Percentiles rank a stretch among this genome's conserved stretches.
phyloP scores from a whole-genome alignment of 176 grass and related monocot genomes.

The Themeda triandra region DNA sequence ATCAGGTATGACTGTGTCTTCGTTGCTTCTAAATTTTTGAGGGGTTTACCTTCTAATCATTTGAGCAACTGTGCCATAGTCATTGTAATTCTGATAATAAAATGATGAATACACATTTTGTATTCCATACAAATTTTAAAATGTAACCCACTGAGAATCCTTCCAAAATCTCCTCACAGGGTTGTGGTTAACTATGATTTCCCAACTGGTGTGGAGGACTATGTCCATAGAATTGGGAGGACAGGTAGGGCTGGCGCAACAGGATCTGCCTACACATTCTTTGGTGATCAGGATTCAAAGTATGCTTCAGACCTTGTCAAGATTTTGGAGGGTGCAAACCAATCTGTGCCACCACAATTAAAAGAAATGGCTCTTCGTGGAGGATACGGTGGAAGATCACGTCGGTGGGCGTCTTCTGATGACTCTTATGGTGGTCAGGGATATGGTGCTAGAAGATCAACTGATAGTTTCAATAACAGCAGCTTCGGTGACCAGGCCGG shows the following conservation, averaged over 20 bases:
- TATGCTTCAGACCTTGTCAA: slow-evolving; percentile 88
- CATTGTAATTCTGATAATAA: not conserved
- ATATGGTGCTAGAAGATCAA: slow-evolving; percentile 32
- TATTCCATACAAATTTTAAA: not conserved
- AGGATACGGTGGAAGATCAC: slow-evolving; percentile 69
- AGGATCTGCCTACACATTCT: slow-evolving; percentile 87
- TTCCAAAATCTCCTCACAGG: slow-evolving; percentile 37
- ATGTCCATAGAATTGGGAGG: slow-evolving; percentile 97
- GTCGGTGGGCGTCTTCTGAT: slow-evolving; percentile 57
- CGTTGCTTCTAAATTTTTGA: not conserved
- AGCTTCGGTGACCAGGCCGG: slow-evolving; percentile 23
- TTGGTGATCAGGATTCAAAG: slow-evolving; percentile 80
- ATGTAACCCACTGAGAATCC: not conserved
- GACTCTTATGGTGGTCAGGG: slow-evolving; percentile 47
- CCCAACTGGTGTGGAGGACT: slow-evolving; percentile 83
- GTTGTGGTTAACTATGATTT: slow-evolving; percentile 79
- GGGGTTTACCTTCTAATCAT: not conserved
- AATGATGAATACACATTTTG: not conserved
- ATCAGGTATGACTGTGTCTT: slow-evolving; percentile 58
- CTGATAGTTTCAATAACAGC: slow-evolving; percentile 18
- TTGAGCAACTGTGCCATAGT: not conserved
- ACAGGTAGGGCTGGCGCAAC: slow-evolving; percentile 88
- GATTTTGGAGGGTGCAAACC: slow-evolving; percentile 74
- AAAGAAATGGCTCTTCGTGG: slow-evolving; percentile 68
- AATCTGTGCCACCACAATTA: slow-evolving; percentile 59